Evolutionary conservation across 2,329 filamentous ascomycete genomes (phyloP), one percentile per base, ranked within the genome.

Genomic region (Aspergillus sp.): DNA sequence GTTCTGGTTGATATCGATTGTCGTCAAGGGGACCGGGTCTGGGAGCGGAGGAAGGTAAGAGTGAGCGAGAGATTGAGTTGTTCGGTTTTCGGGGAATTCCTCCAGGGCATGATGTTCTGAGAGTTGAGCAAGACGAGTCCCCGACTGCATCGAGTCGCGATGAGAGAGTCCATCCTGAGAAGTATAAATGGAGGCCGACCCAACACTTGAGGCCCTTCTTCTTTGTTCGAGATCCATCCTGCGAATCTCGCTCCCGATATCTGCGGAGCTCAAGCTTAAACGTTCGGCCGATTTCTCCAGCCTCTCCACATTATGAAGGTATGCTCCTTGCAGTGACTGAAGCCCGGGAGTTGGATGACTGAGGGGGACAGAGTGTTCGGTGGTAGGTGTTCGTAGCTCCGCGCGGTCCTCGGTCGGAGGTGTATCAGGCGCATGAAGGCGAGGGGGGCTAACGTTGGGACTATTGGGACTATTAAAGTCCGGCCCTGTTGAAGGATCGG

Each of bases 311-410:
- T 82, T 81, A 59, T 76, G 76, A 31, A 75, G 65, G 58, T 81
- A 80, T 24, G 79, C 79, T 43, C 79, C 79, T 70, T 82, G 79
- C 56, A 80, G 61, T 35, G 79, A 77, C 60, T 82, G 79, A 15
- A 81, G 70, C 63, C 79, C 79, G 4, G 79, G 79, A 14, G 72
- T 80, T 15, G 79, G 79, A 66, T 80, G 79, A 56, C 73, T 77
- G 56, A 81, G 72, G 60, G 76, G 76, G 15, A 77, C 69, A 40
- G 78, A 70, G 37, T 69, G 67, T 54, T 75, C 76, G 53, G 75
- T 75, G 39, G 73, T 73, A 23, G 77, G 72, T 37, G 73, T 76
- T 52, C 67, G 74, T 44, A 76, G 64, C 55, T 51, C 56, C 27
- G 54, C 37, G 51, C 55, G 45, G 43, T 57, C 39, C 37, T 54